Conservation (phyloP, 148 eudicot species). For the Heliosperma pusillum region DNA sequence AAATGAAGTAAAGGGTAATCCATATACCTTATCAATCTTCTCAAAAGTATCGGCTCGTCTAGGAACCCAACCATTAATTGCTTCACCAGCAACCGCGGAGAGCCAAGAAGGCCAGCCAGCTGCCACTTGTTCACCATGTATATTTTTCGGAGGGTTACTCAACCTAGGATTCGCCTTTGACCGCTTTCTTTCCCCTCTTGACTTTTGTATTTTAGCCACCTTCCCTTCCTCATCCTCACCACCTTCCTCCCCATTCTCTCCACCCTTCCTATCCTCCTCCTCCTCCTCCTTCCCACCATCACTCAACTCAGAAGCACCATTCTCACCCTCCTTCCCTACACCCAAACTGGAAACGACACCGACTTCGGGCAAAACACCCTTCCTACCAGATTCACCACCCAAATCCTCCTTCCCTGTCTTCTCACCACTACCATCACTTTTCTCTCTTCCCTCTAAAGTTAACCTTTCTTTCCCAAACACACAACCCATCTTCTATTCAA, state of each 20-base stretch:
- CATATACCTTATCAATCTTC: slow-evolving; percentile 83
- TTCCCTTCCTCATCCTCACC: slow-evolving; percentile 36
- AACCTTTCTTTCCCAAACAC: slow-evolving; percentile 53
- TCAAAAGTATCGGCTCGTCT: slow-evolving; percentile 89
- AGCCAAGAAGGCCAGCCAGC: slow-evolving; percentile 99
- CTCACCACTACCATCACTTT: slow-evolving; percentile 27
- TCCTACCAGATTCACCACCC: slow-evolving; percentile 31
- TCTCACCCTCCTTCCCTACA: slow-evolving; percentile 23
- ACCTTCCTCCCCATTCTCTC: slow-evolving; percentile 26
- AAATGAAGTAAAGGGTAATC: neutral
- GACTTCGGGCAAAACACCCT: slow-evolving; percentile 23
- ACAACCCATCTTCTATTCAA: slow-evolving; percentile 55
- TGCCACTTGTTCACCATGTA: slow-evolving; percentile 87
- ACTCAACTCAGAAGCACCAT: slow-evolving; percentile 35
- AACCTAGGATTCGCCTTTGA: slow-evolving; percentile 61
- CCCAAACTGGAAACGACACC: slow-evolving; percentile 20
- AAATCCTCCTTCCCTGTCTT: slow-evolving; percentile 23
- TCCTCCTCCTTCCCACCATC: slow-evolving; percentile 35
- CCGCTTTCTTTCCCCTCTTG: slow-evolving; percentile 60
- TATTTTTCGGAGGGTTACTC: slow-evolving; percentile 62
- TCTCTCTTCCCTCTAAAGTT: slow-evolving; percentile 27
- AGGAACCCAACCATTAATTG: slow-evolving; percentile 95
- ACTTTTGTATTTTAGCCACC: slow-evolving; percentile 38
- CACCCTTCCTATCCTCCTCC: slow-evolving; percentile 31
- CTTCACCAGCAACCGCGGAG: slow-evolving; percentile 85